phyloP scores from a whole-genome alignment of 208 protist genomes.

The Borovskyia barvae region DNA sequence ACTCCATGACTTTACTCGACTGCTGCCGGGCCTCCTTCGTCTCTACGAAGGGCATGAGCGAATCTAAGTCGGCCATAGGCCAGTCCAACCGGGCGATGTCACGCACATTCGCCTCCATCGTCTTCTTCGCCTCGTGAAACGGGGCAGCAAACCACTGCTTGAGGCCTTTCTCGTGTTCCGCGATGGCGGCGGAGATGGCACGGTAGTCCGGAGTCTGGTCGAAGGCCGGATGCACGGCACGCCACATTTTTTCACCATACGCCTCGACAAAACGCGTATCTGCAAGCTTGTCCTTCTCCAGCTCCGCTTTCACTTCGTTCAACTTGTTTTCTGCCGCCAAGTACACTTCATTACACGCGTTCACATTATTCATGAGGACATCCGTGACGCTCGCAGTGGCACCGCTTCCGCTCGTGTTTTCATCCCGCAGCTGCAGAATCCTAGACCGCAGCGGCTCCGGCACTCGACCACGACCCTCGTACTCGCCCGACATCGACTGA shows the following conservation, averaged over 20 bases:
- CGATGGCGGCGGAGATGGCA: conserved; percentile 45
- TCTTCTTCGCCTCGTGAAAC: conserved; percentile 40
- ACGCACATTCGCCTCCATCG: conserved; percentile 47
- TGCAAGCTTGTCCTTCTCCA: conserved; percentile 50
- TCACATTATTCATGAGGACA: conserved; percentile 48
- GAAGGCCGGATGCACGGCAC: conserved; percentile 32
- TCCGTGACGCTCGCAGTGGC: conserved; percentile 34
- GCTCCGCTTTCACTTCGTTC: conserved; percentile 49
- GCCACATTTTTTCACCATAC: conserved; percentile 86
- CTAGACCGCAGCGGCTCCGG: conserved; percentile 58
- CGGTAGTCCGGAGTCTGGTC: conserved; percentile 55
- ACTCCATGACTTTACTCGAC: conserved; percentile 47
- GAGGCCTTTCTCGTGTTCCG: conserved; percentile 53
- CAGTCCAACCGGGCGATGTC: conserved; percentile 72
- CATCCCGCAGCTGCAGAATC: conserved; percentile 55
- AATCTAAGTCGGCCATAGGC: conserved; percentile 69
- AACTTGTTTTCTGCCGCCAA: conserved; percentile 43
- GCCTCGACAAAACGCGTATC: conserved; percentile 45
- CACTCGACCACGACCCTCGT: conserved; percentile 40
- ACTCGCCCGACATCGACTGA: conserved; percentile 59
- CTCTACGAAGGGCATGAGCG: conserved; percentile 79
- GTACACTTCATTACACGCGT: conserved; percentile 54
- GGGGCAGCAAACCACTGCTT: conserved; percentile 45
- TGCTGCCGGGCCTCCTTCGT: conserved; percentile 63
- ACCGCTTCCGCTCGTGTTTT: conserved; percentile 28